A percentile compares a stretch with the other conserved stretches of the same genome.
phyloP scores from a whole-genome alignment of 495 filamentous ascomycete genomes.

The Hypoxylon subgilvum region DNA sequence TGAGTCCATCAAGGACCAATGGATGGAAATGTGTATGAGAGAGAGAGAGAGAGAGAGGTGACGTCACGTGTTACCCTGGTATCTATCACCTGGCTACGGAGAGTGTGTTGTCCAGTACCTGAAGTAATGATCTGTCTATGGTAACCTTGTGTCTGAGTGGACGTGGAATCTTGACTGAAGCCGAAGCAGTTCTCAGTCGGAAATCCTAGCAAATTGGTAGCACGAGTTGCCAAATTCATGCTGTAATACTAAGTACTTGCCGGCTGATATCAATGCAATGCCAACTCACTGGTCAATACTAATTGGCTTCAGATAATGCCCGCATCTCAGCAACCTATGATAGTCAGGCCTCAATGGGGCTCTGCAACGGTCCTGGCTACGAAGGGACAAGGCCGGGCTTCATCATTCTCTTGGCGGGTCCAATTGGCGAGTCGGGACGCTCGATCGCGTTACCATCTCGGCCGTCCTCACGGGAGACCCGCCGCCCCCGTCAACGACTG shows the following conservation, averaged over 20 bases:
- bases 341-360: constrained; percentile 4
- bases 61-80: no score
- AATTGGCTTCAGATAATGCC: constrained; percentile 38
- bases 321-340: constrained; percentile 28
- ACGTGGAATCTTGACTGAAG: no score
- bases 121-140: no score
- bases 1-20: no score
- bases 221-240: constrained; percentile 23
- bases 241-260: constrained; percentile 20
- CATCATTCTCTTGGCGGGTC: constrained; percentile 16
- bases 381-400: constrained; percentile 3
- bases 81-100: no score
- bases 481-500: constrained; percentile 3
- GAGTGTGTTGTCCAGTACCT: no score
- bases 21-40: no score
- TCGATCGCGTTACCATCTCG: neutral
- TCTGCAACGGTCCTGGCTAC: constrained; percentile 10
- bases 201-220: neutral
- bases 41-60: no score
- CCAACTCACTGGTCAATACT: constrained; percentile 30
- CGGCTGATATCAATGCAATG: constrained; percentile 24
- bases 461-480: neutral
- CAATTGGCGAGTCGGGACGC: constrained; percentile 24
- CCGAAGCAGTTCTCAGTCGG: no score
- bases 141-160: no score